These are phyloP conservation scores for Cyclospora cayetanensis DNA, from an alignment of 169 alveolate species.

Conservation along the genomic window DNA sequence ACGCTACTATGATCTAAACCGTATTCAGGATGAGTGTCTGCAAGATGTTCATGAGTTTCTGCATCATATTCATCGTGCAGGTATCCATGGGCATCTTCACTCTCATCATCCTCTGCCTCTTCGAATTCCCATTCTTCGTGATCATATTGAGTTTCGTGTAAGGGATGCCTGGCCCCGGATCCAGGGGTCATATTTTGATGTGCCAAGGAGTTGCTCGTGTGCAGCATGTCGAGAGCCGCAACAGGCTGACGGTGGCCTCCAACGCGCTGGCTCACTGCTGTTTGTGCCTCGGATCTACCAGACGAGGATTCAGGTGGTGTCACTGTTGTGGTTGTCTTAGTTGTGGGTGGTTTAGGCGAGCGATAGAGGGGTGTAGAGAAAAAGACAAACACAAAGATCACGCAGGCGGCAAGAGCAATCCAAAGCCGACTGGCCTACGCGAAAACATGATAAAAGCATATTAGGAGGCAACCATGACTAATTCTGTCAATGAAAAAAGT, in stretches of 20 bases:
- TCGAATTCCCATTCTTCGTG: not conserved
- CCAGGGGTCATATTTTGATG: not conserved
- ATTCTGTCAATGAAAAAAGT: not conserved
- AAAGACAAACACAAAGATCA: conserved; percentile 18
- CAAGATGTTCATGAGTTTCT: conserved; percentile 10
- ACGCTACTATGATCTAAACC: not conserved
- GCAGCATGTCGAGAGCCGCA: not conserved
- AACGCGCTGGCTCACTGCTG: not conserved
- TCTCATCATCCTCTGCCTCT: not conserved
- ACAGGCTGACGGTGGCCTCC: not conserved
- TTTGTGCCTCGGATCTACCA: not conserved
- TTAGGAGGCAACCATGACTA: not conserved
- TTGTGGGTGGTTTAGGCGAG: not conserved
- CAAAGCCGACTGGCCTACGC: conserved; percentile 58
- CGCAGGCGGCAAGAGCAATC: conserved; percentile 59
- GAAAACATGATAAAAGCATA: not conserved
- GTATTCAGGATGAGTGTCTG: not conserved
- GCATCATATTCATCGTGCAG: conserved; percentile 13
- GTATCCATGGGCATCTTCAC: not conserved
- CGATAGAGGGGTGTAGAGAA: not conserved
- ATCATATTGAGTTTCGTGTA: not conserved
- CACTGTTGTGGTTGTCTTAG: not conserved
- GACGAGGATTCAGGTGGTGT: not conserved
- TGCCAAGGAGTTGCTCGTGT: not conserved
- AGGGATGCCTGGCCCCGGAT: not conserved